These are phyloP conservation scores for Naganishia antarctica DNA, from an alignment of 768 basidiomycete genomes.

Conservation along the genomic window DNA sequence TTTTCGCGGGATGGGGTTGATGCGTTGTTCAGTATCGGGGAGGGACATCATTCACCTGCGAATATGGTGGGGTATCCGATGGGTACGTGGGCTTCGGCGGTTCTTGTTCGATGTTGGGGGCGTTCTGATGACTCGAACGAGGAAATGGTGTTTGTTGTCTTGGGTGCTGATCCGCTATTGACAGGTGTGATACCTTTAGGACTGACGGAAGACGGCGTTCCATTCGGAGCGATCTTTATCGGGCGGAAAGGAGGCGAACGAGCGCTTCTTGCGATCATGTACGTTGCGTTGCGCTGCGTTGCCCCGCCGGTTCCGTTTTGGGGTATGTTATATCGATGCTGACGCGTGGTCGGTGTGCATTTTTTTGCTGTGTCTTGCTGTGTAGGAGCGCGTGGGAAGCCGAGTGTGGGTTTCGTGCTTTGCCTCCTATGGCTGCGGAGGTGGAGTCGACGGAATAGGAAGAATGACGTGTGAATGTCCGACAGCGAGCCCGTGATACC, in stretches of 20 bases:
- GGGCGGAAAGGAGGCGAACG: slow-evolving; percentile 21
- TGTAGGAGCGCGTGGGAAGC: slow-evolving; percentile 15
- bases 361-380: no score
- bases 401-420: not conserved
- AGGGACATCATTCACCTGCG: slow-evolving; percentile 29
- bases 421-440: slow-evolving; percentile 17
- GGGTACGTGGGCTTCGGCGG: slow-evolving; percentile 5
- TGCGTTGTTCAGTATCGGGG: slow-evolving; percentile 24
- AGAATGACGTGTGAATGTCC: no score
- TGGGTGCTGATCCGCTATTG: no score
- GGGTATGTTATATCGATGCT: no score
- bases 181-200: slow-evolving; percentile 18
- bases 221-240: slow-evolving; percentile 19
- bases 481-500: no score
- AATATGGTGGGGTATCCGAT: slow-evolving; percentile 31
- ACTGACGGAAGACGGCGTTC: not conserved
- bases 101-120: not conserved
- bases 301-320: no score
- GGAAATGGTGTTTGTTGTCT: no score
- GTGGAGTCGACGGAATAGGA: no score
- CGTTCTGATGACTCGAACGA: not conserved
- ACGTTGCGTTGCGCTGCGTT: not conserved
- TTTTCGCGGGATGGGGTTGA: slow-evolving; percentile 22
- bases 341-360: no score
- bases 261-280: slow-evolving; percentile 19